These are phyloP conservation scores for Candolleomyces efflorescens DNA, from an alignment of 768 basidiomycete genomes.

Conservation along the genomic window DNA sequence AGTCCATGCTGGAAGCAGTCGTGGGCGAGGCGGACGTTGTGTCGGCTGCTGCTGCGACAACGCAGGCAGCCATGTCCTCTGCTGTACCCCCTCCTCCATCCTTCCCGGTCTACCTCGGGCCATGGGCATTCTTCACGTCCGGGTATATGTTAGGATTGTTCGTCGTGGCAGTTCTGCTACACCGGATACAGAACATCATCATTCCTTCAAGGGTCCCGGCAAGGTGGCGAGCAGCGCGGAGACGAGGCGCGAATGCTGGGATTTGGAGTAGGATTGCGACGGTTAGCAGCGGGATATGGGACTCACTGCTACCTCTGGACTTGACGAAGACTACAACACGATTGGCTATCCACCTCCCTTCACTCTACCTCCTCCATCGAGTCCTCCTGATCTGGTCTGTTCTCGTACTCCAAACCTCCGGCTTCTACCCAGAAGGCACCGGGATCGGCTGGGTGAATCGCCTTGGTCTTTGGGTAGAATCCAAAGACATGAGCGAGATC, in stretches of 20 bases:
- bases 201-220: conserved; percentile 51
- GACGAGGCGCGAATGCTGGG: background rate
- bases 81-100: conserved; percentile 3
- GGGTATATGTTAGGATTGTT: conserved; percentile 67
- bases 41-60: conserved; percentile 4
- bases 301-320: conserved; percentile 58
- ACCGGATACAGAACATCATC: conserved; percentile 76
- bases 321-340: conserved; percentile 57
- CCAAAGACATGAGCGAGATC: conserved; percentile 53
- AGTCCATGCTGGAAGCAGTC: conserved; percentile 11
- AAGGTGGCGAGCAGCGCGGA: conserved; percentile 11
- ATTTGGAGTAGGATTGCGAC: no score
- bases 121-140: conserved; percentile 71
- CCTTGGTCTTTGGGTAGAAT: conserved; percentile 41
- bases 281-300: conserved; percentile 22
- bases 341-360: conserved; percentile 55
- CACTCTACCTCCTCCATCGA: conserved; percentile 56
- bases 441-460: conserved; percentile 20
- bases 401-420: conserved; percentile 54
- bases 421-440: conserved; percentile 31
- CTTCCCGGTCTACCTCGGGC: conserved; percentile 41
- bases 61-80: background rate
- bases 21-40: conserved; percentile 11
- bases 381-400: conserved; percentile 55
- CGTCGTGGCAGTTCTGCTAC: conserved; percentile 63